Conservation (phyloP, 1,284 basidiomycete genomes). For the Phenoliferia sp. region DNA sequence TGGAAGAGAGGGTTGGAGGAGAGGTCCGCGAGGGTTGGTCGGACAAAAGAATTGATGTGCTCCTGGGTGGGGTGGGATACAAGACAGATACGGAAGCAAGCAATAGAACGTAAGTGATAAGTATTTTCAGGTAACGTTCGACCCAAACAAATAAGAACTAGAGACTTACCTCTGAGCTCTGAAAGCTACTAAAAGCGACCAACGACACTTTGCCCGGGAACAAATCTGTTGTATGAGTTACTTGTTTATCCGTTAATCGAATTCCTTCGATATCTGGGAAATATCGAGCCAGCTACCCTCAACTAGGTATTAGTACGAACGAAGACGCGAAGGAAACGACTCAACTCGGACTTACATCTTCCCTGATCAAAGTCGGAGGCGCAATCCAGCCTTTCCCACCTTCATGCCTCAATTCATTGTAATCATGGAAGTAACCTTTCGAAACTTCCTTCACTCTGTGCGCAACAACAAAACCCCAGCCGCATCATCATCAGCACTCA, state of each 20-base stretch:
- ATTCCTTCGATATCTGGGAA: slow-evolving; percentile 84
- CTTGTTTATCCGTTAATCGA: slow-evolving; percentile 51
- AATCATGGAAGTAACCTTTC: slow-evolving; percentile 86
- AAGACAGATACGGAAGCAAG: no score
- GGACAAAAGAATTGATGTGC: slow-evolving; percentile 70
- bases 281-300: slow-evolving; percentile 55
- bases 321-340: background rate
- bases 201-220: slow-evolving; percentile 71
- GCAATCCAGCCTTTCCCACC: slow-evolving; percentile 96
- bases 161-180: slow-evolving; percentile 70
- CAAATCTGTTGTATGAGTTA: slow-evolving; percentile 71
- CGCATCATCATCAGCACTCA: slow-evolving; percentile 10
- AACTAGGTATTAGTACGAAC: slow-evolving; percentile 2
- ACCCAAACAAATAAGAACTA: background rate
- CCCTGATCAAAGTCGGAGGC: slow-evolving; percentile 77
- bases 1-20: slow-evolving; percentile 64
- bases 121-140: background rate
- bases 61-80: slow-evolving; percentile 58
- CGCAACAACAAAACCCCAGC: no score
- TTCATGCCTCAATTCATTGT: slow-evolving; percentile 70
- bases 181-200: slow-evolving; percentile 72
- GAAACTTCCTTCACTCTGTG: slow-evolving; percentile 79
- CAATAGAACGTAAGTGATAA: background rate
- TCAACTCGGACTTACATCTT: slow-evolving; percentile 61
- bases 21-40: slow-evolving; percentile 60